Base-by-base conservation (phyloP, 1,284 basidiomycete genomes). In the Fomitopsis palustris region DNA sequence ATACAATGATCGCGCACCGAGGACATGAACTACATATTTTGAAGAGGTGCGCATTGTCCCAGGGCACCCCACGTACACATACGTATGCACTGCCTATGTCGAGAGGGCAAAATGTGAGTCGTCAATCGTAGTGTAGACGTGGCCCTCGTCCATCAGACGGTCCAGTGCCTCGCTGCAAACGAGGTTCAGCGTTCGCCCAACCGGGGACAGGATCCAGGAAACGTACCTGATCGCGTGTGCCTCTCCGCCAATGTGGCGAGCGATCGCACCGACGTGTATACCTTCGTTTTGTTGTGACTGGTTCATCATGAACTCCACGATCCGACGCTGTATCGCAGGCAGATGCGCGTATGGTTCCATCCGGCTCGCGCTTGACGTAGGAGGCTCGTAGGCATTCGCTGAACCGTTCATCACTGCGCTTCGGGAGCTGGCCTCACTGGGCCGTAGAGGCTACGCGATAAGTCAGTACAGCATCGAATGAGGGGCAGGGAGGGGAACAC, bases 91-190 rank as follows among this genome's bases (percentile, higher is more conserved):
- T 8, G 10, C 19, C 19, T 29, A 52, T 21, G 49, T 52, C 7
- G 74, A 74, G 21, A 76, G 58, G n/a, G 59, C 63, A 65, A 74
- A 77, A 58, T 78, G 76, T 31, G 70, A 73, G 37, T 85, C 82
- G 63, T 84, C 80, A 27, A 78, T 77, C 0, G 84, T 85, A 35
- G 77, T 81, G 68, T 77, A 88, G 47, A 87, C 72, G 61, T 78
- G 71, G 4, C 86, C 86, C 12, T 85, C 81, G 42, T 77, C 73
- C 72, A 84, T 79, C 55, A 88, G 76, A 37, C 67, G 64, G 62
- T 84, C 81, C 56, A 86, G 70, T 9, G 81, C 82, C 14, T 76
- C 69, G 63, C 82, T 82, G 60, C 27, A 56, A 38, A 49, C 37
- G 37, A 51, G 21, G 3, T 16, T n/a, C 27, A 37, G n/a, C 6